Conservation (phyloP, 345 rosid species). For the rapeseed (Brassica napus) region DNA sequence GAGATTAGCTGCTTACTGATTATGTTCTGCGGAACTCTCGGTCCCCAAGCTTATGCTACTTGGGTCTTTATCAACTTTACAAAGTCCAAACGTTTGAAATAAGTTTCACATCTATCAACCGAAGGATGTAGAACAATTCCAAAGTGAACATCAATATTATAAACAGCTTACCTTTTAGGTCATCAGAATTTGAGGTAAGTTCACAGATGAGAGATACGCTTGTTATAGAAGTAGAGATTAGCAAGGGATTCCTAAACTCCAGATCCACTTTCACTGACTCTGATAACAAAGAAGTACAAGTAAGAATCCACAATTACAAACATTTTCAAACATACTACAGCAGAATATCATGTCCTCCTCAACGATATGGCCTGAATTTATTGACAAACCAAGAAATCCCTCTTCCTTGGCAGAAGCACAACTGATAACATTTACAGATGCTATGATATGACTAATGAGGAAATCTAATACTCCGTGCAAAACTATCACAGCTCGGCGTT, state of each 20-base stretch:
- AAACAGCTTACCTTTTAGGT: conserved; percentile 53
- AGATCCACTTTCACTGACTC: conserved; percentile 76
- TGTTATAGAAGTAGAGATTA: conserved; percentile 68
- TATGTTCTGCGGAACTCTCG: conserved; percentile 43
- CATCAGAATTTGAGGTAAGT: conserved; percentile 62
- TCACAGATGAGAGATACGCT: conserved; percentile 78
- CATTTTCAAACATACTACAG: conserved; percentile 16
- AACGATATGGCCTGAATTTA: conserved; percentile 14
- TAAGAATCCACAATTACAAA: conserved; percentile 19
- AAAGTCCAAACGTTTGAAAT: conserved; percentile 31
- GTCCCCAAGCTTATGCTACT: conserved; percentile 49
- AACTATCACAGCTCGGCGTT: conserved; percentile 4
- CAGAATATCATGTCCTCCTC: conserved; percentile 7
- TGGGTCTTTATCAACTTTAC: conserved; percentile 46
- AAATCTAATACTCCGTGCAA: conserved; percentile 3
- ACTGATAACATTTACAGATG: conserved; percentile 20
- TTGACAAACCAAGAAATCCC: conserved; percentile 21
- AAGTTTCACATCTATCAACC: conserved; percentile 17
- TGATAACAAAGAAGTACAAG: conserved; percentile 43
- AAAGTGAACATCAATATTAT: conserved; percentile 25
- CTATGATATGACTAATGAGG: conserved; percentile 18
- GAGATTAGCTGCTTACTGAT: conserved; percentile 38
- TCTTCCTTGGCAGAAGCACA: conserved; percentile 16
- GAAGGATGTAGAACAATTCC: conserved; percentile 2
- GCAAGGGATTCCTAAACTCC: conserved; percentile 84